These are phyloP conservation scores for Tetrapyrgos nigripes DNA, from an alignment of 1,284 basidiomycete genomes.

Conservation along the genomic window DNA sequence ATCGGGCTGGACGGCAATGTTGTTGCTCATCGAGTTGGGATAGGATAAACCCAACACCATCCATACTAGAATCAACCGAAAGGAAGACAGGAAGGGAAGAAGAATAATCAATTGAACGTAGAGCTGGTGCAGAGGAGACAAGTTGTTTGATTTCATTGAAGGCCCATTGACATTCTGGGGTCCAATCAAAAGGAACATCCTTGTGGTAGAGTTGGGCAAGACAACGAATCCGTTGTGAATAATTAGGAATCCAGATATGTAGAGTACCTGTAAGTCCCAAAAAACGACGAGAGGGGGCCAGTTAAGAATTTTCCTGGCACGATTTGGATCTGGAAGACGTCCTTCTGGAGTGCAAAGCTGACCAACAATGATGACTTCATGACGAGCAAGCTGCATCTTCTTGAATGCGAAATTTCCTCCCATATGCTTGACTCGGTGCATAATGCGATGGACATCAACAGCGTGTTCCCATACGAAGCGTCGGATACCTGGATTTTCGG, in stretches of 20 bases:
- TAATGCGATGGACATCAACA: constrained; percentile 18
- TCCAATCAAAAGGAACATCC: constrained; percentile 25
- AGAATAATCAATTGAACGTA: neutral
- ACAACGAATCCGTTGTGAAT: constrained; percentile 15
- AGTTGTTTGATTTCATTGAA: constrained; percentile 10
- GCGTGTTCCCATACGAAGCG: constrained; percentile 30
- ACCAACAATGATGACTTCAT: constrained; percentile 12
- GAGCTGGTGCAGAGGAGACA: neutral
- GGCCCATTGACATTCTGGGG: constrained; percentile 24
- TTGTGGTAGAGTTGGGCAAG: constrained; percentile 20
- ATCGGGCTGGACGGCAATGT: constrained; percentile 26
- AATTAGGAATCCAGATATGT: constrained; percentile 25
- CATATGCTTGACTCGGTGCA: constrained; percentile 33
- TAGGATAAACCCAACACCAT: constrained; percentile 39
- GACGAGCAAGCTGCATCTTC: constrained; percentile 10
- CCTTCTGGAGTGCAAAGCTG: too few relatives aligned
- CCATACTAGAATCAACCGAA: constrained; percentile 39
- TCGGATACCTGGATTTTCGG: constrained; percentile 26
- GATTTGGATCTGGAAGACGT: constrained; percentile 24
- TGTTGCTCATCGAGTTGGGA: constrained; percentile 32
- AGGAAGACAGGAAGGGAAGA: constrained; percentile 32
- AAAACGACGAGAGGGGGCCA: constrained; percentile 20
- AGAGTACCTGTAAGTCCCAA: constrained; percentile 24
- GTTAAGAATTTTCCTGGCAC: constrained; percentile 18
- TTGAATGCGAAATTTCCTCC: constrained; percentile 33